phyloP scores from a whole-genome alignment of 306 rosid genomes.

The Prunus padus region DNA sequence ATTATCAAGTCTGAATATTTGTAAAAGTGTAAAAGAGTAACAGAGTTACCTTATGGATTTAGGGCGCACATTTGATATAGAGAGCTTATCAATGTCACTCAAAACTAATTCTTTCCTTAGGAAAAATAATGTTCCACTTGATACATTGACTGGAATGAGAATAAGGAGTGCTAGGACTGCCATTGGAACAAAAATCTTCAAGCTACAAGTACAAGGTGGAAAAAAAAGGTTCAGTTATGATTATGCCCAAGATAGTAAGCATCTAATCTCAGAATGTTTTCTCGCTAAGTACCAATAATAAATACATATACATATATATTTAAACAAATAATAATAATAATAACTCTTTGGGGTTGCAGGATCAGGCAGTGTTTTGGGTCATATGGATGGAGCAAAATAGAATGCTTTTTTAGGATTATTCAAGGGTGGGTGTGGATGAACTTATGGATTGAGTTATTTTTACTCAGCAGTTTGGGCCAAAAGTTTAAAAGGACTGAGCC shows the following conservation, averaged over 20 bases:
- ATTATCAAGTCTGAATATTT: not conserved
- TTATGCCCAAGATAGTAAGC: not conserved
- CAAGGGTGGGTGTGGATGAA: not conserved
- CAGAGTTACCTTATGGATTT: constrained; percentile 61
- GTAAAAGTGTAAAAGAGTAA: not conserved
- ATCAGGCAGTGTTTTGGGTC: not conserved
- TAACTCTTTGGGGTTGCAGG: not conserved
- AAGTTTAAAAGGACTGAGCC: not conserved
- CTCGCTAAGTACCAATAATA: not conserved
- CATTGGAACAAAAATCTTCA: constrained; percentile 80
- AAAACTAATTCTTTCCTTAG: constrained; percentile 76
- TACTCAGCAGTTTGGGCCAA: not conserved
- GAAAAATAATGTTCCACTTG: constrained; percentile 80
- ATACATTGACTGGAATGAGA: constrained; percentile 90
- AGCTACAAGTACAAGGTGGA: constrained; percentile 37
- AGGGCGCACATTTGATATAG: constrained; percentile 87
- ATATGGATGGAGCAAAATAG: not conserved
- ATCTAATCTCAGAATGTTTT: not conserved
- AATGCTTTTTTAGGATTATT: not conserved
- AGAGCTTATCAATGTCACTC: constrained; percentile 90
- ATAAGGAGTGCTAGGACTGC: constrained; percentile 80
- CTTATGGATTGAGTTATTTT: not conserved
- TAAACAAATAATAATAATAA: too few relatives aligned
- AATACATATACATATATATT: not conserved
- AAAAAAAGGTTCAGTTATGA: not conserved